Conservation (phyloP, 345 rosid species). For the Arabidopsis suecica region DNA sequence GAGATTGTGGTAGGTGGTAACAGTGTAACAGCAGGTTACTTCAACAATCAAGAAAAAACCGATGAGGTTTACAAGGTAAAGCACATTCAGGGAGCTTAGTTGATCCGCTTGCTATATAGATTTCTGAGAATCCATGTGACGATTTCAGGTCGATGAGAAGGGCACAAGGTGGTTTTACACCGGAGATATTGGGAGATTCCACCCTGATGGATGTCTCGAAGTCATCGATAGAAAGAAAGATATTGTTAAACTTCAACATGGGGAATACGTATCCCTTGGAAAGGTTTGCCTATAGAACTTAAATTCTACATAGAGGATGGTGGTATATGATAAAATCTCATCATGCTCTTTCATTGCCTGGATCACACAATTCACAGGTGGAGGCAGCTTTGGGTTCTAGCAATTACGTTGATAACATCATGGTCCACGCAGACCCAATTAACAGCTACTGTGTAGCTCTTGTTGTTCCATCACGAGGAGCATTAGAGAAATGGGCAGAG, state of each 20-base stretch:
- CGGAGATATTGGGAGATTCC: conserved; percentile 85
- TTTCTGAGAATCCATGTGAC: conserved; percentile 18
- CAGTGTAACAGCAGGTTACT: conserved; percentile 83
- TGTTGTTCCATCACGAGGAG: conserved; percentile 64
- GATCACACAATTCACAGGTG: conserved; percentile 57
- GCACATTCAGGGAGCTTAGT: background rate
- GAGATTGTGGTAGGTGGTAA: conserved; percentile 84
- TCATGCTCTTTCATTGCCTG: conserved; percentile 16
- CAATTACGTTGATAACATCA: conserved; percentile 67
- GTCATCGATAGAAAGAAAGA: conserved; percentile 94
- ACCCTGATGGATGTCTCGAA: conserved; percentile 92
- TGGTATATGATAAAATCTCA: background rate
- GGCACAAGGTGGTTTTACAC: conserved; percentile 89
- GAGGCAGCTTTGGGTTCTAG: conserved; percentile 71
- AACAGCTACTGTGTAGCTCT: conserved; percentile 78
- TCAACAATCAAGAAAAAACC: conserved; percentile 75
- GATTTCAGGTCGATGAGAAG: conserved; percentile 74
- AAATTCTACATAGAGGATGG: background rate
- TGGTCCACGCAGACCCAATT: conserved; percentile 80
- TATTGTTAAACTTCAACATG: conserved; percentile 93
- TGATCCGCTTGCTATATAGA: background rate
- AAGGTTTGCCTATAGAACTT: conserved; percentile 55
- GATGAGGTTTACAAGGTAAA: conserved; percentile 82
- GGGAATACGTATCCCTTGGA: conserved; percentile 89
- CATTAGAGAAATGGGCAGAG: conserved; percentile 74